Evolutionary conservation across 768 basidiomycete genomes (phyloP).

Genomic region (Hericium rajendrae): DNA sequence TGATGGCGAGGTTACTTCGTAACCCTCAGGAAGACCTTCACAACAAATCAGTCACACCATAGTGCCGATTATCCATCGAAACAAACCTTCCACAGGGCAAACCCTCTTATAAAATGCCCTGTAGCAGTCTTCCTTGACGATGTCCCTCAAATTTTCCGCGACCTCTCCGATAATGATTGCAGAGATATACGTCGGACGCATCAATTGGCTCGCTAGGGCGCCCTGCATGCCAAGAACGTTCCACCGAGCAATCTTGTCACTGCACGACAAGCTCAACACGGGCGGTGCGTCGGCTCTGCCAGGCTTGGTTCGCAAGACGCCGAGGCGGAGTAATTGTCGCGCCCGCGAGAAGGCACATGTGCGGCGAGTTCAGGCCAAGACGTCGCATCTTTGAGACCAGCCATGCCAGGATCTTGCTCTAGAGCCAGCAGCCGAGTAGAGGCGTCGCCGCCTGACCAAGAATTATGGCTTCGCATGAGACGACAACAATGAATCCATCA

Average conservation of each 20-base stretch:
- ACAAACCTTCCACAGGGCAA: slow-evolving; percentile 30
- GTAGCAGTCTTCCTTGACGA: slow-evolving; percentile 52
- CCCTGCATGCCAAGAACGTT: slow-evolving; percentile 80
- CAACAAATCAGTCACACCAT: background rate
- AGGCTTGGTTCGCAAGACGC: slow-evolving; percentile 86
- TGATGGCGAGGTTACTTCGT: slow-evolving; percentile 36
- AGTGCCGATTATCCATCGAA: background rate
- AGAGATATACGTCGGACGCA: slow-evolving; percentile 56
- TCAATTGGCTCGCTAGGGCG: slow-evolving; percentile 49
- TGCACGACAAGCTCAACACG: slow-evolving; percentile 84
- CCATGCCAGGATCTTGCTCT: slow-evolving; percentile 66
- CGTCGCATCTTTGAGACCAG: slow-evolving; percentile 52
- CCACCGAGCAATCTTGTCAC: slow-evolving; percentile 91
- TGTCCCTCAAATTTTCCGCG: slow-evolving; percentile 24
- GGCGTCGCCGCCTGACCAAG: slow-evolving; percentile 69
- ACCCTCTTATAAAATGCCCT: slow-evolving; percentile 58
- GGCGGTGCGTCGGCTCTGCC: slow-evolving; percentile 84
- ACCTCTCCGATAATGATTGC: slow-evolving; percentile 70
- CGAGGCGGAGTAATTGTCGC: slow-evolving; percentile 70
- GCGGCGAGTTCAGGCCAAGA: slow-evolving; percentile 23
- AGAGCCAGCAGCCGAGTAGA: slow-evolving; percentile 72
- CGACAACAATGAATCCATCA: background rate
- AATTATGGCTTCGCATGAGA: background rate
- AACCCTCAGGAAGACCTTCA: slow-evolving; percentile 39
- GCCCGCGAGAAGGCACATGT: slow-evolving; percentile 51